Percentiles rank a stretch among this genome's conserved stretches.
Conservation (phyloP, 2,329 filamentous ascomycete genomes). For the Rhinocladiella mackenziei region DNA sequence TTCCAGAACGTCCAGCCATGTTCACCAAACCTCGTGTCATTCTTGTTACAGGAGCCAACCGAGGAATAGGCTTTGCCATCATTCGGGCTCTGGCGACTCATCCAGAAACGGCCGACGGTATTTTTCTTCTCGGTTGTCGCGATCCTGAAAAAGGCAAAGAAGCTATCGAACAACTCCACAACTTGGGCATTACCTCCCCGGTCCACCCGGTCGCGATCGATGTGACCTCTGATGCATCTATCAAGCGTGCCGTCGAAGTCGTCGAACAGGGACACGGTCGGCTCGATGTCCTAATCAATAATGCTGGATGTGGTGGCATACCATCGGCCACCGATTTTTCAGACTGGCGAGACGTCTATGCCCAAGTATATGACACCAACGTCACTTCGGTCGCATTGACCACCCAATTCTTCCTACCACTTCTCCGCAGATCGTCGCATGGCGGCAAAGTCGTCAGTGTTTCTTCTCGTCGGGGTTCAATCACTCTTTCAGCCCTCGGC, state of each 20-base stretch:
- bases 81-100: too few relatives aligned
- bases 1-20: too few relatives aligned
- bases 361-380: slow-evolving; percentile 24
- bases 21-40: too few relatives aligned
- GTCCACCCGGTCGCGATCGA: slow-evolving; percentile 8
- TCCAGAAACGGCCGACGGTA: too few relatives aligned
- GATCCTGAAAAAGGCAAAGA: slow-evolving; percentile 38
- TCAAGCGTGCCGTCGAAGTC: slow-evolving; percentile 8
- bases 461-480: slow-evolving; percentile 32
- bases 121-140: slow-evolving; percentile 33
- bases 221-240: slow-evolving; percentile 11
- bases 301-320: slow-evolving; percentile 18
- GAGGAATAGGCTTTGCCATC: too few relatives aligned
- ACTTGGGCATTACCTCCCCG: slow-evolving; percentile 1
- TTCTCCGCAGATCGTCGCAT: too few relatives aligned
- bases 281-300: slow-evolving; percentile 23
- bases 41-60: too few relatives aligned
- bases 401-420: slow-evolving; percentile 14
- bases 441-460: slow-evolving; percentile 40
- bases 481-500: slow-evolving; percentile 14
- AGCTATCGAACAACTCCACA: slow-evolving; percentile 3
- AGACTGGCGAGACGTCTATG: slow-evolving; percentile 4
- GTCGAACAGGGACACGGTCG: slow-evolving; percentile 14
- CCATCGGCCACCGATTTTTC: slow-evolving; percentile 1
- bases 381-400: slow-evolving; percentile 2